Base-by-base conservation (phyloP, 2,329 filamentous ascomycete genomes). In the Aspergillus novofumigatus region DNA sequence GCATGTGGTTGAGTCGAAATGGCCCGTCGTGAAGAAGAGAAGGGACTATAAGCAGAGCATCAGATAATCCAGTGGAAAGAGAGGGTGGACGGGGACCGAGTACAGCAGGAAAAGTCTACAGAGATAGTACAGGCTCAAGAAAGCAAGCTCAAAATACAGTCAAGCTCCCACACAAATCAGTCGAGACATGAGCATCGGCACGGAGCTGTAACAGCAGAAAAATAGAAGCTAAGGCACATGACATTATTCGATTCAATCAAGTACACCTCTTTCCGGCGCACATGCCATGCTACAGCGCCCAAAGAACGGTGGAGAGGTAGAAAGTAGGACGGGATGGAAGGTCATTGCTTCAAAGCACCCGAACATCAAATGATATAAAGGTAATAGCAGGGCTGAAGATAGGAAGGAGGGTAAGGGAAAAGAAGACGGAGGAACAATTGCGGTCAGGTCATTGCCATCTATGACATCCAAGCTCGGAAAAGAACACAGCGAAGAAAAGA, bases 361-460 rank as follows among this genome's bases (percentile, higher is more conserved):
- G 29, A 28, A 29, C 41, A 48, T 48, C 32, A 14, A 11, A 49
- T 29, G 38, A 20, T 20, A 51, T 51, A 29, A 42, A 44, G 14
- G n/a, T 14, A 26, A 7, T 23, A 26, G 44, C 21, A 56, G 38
- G 42, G 25, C 35, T 26, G 47, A 53, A 42, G 49, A 44, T 32
- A 52, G 47, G 55, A 50, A 47, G 51, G 29, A 26, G 47, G 45
- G 42, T 45, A 47, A 49, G 41, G 28, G 45, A 53, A 54, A 38
- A 25, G 44, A 26, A 5, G 49, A 57, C 23, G 26, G 49, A 53
- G 29, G 26, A 44, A 50, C 32, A 57, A 51, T 44, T 44, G 41
- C 55, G 55, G 60, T 64, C 59, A 62, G 59, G 56, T 63, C 63
- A 66, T 67, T 59, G 63, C 63, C 58, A 60, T 66, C 63, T 67